Percentiles rank a stretch among this genome's conserved stretches.
Evolutionary conservation across 768 basidiomycete species (phyloP).

Genomic region (Baorangia bicolor): DNA sequence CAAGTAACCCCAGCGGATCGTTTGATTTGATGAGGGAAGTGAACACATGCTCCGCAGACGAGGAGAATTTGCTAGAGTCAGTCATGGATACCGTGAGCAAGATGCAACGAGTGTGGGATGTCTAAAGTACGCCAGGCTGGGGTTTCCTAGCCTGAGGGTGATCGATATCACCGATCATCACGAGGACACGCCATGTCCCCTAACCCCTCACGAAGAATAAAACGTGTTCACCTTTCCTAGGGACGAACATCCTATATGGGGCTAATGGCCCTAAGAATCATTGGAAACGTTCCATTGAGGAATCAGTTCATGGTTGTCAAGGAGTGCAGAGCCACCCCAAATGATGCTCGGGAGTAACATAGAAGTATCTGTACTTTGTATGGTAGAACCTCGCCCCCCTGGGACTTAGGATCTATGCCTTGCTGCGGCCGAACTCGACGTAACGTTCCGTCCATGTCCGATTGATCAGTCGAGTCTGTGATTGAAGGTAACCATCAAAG

Average conservation of each 20-base stretch:
- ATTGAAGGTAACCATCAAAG: not conserved
- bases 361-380: not conserved
- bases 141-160: not conserved
- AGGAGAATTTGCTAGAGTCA: not conserved
- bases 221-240: conserved; percentile 10
- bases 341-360: not conserved
- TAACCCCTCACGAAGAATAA: not conserved
- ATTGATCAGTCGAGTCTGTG: conserved; percentile 20
- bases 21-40: conserved; percentile 15
- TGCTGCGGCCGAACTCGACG: conserved; percentile 19
- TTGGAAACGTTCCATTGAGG: not conserved
- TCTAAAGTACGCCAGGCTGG: not conserved
- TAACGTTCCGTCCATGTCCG: conserved; percentile 28
- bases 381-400: not conserved
- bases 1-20: conserved; percentile 17
- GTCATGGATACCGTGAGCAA: conserved; percentile 10
- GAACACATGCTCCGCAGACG: conserved; percentile 5
- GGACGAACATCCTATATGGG: not conserved
- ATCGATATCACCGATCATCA: not conserved
- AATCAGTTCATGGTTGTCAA: not conserved
- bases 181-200: not conserved
- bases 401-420: not conserved
- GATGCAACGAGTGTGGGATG: not conserved
- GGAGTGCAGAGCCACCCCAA: not conserved
- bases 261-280: not conserved